Evolutionary conservation across 257 asterid species (phyloP).

Genomic region (Sherardia arvensis): DNA sequence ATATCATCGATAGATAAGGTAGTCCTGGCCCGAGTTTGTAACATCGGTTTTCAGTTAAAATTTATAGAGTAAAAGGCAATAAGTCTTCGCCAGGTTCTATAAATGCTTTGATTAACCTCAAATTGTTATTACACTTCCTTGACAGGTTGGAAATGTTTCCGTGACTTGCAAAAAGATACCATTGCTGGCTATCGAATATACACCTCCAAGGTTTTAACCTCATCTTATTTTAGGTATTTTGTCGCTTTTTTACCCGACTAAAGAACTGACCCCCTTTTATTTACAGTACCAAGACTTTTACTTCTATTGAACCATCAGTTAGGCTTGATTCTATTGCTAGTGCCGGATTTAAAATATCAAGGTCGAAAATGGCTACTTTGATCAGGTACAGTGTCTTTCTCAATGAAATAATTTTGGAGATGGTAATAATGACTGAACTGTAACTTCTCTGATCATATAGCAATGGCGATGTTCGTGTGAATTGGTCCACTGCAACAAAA

Average conservation of each 20-base stretch:
- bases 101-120: background rate
- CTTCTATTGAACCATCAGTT: slow-evolving; percentile 74
- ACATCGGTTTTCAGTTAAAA: background rate
- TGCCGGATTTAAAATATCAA: slow-evolving; percentile 92
- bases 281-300: slow-evolving; percentile 56
- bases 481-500: slow-evolving; percentile 65
- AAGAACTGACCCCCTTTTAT: slow-evolving; percentile 7
- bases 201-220: slow-evolving; percentile 67
- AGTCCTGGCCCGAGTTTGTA: slow-evolving; percentile 5
- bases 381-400: slow-evolving; percentile 42
- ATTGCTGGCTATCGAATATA: slow-evolving; percentile 83
- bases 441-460: slow-evolving; percentile 26
- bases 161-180: slow-evolving; percentile 82
- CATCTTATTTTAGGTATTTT: slow-evolving; percentile 3
- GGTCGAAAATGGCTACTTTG: slow-evolving; percentile 82
- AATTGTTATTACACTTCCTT: slow-evolving; percentile 1
- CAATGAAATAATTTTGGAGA: background rate
- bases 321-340: slow-evolving; percentile 88
- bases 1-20: slow-evolving; percentile 75
- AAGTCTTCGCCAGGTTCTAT: background rate
- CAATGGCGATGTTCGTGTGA: slow-evolving; percentile 79
- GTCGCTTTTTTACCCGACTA: background rate
- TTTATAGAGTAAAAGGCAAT: background rate
- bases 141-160: slow-evolving; percentile 83
- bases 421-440: background rate